These are phyloP conservation scores for Bruguiera gymnorhiza DNA, from an alignment of 345 rosid genomes.

Conservation along the genomic window DNA sequence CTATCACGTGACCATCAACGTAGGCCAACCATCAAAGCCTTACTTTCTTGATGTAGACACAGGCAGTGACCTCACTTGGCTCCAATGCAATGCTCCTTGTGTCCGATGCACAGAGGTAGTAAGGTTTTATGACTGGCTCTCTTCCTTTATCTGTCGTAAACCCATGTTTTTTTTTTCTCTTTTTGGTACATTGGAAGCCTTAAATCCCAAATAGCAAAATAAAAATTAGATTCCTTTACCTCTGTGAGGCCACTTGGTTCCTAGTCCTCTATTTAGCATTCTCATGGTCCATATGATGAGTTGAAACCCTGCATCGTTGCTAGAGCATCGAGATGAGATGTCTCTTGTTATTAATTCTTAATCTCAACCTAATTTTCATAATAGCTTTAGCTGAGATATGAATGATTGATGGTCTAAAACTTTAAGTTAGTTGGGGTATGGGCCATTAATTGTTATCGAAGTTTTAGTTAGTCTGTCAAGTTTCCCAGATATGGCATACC, in stretches of 20 bases:
- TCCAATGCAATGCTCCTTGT: constrained; percentile 89
- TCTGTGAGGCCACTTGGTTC: too few relatives aligned
- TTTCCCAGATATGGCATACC: too few relatives aligned
- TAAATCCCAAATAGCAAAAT: background rate
- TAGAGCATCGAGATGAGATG: too few relatives aligned
- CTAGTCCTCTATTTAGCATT: background rate
- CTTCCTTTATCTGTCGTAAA: background rate
- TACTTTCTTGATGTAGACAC: constrained; percentile 92
- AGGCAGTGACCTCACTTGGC: constrained; percentile 98
- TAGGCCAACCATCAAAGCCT: constrained; percentile 82
- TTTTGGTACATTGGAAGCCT: background rate
- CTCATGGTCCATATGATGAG: too few relatives aligned
- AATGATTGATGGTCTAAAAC: too few relatives aligned
- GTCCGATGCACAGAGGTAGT: constrained; percentile 55
- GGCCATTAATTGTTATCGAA: too few relatives aligned
- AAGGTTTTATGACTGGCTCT: background rate
- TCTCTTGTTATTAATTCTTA: background rate
- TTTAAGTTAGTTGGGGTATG: too few relatives aligned
- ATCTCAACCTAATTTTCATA: background rate
- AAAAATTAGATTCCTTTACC: background rate
- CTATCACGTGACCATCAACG: constrained; percentile 64
- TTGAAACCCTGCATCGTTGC: too few relatives aligned
- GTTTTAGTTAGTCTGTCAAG: too few relatives aligned
- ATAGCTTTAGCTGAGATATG: background rate
- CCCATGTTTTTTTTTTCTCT: background rate